phyloP scores from a whole-genome alignment of 192 early-diverging fungal genomes.

The Umbelopsis sp. region DNA sequence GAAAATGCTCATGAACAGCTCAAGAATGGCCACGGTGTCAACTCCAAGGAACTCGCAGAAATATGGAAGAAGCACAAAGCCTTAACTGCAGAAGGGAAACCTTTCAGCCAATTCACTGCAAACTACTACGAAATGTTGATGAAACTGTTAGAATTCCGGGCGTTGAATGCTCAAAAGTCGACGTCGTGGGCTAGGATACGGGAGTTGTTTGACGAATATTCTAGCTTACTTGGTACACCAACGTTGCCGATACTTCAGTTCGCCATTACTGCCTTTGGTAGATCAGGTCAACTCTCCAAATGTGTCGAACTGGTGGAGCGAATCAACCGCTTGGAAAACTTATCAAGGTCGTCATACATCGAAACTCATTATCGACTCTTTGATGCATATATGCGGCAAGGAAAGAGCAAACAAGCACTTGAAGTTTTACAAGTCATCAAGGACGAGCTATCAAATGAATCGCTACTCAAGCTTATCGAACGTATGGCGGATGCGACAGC shows the following conservation, averaged over 20 bases:
- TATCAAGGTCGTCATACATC: neutral
- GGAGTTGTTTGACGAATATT: neutral
- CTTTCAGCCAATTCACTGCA: neutral
- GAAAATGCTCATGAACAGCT: neutral
- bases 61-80: neutral
- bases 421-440: neutral
- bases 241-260: neutral
- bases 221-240: neutral
- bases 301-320: neutral
- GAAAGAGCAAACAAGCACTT: neutral
- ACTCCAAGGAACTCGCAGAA: neutral
- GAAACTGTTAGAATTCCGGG: neutral
- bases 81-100: neutral
- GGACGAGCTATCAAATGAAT: neutral
- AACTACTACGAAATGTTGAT: neutral
- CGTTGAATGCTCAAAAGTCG: neutral
- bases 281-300: neutral
- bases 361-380: neutral
- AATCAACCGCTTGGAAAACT: neutral
- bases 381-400: neutral
- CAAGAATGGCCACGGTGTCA: neutral
- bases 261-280: neutral
- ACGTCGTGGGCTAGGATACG: neutral
- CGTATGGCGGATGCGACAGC: neutral
- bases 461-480: neutral